Evolutionary conservation across 148 eudicot species (phyloP), one percentile per base, ranked within the genome.

Genomic region (Pharnaceum exiguum): DNA sequence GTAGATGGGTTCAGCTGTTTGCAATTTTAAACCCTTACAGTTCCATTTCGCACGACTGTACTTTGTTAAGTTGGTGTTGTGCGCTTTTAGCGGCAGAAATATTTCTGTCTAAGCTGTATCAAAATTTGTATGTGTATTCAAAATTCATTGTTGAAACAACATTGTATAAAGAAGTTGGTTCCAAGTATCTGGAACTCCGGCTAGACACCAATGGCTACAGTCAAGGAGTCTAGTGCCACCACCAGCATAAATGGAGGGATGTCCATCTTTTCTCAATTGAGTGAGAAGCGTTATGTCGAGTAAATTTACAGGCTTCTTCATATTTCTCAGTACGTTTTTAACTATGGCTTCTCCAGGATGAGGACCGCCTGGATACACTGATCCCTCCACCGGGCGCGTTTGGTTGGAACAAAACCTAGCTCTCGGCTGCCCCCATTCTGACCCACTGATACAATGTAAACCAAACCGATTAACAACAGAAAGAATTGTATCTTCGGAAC

Each of bases 141-240:
- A 7, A 56, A 18, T 17, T 25, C 36, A 71, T 1, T 51, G 59
- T 43, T 36, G 22, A 16, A 71, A 26, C 33, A 79, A 55, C 68
- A 75, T 58, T 42, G 76, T 30, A 58, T 79, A 82, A 6, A 81
- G 53, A 55, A 82, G 82, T 52, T 89, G 77, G 70, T 89, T 85
- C 94, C 94, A 85, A 12, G 84, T 38, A 69, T 89, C 90, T 0
- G 90, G 94, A 61, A 85, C 90, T 17, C 94, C 94, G 7, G 94
- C 70, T 9, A 85, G 73, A 68, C 94, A 81, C 94, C 87, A 89
- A 51, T 85, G 96, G 58, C 89, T 85, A 69, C 94, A 85, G 55
- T 89, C 94, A 7, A 60, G 51, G 2, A 44, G 53, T 45, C 60
- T 62, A 0, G 45, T 18, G 12, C 60, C 78, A 16, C 77, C 75